A percentile compares a stretch with the other conserved stretches of the same genome.
phyloP scores from a whole-genome alignment of 2,329 filamentous ascomycete genomes.

The Amphichorda felina region DNA sequence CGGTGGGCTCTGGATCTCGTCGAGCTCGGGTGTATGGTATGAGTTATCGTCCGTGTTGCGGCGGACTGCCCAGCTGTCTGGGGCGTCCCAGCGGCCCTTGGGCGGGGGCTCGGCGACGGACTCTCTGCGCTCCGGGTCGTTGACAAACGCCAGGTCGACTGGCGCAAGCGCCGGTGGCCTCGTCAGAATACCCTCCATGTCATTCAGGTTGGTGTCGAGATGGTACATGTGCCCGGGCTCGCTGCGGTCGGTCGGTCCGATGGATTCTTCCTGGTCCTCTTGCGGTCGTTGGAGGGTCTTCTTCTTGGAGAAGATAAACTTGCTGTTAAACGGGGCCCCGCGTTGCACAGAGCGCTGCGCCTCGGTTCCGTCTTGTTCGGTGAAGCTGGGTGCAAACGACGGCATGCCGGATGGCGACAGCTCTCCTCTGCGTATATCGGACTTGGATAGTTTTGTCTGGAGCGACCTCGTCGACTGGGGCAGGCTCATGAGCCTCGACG shows the following conservation, averaged over 20 bases:
- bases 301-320: slow-evolving; percentile 51
- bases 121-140: slow-evolving; percentile 29
- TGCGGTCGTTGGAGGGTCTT: slow-evolving; percentile 24
- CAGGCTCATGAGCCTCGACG: slow-evolving; percentile 31
- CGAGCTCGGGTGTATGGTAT: slow-evolving; percentile 44
- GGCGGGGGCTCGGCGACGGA: slow-evolving; percentile 19
- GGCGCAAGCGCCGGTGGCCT: slow-evolving; percentile 60
- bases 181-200: slow-evolving; percentile 86
- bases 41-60: slow-evolving; percentile 55
- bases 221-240: slow-evolving; percentile 54
- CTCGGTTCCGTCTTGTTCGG: slow-evolving; percentile 16
- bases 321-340: slow-evolving; percentile 48
- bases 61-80: slow-evolving; percentile 92
- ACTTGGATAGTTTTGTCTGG: slow-evolving; percentile 33
- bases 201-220: slow-evolving; percentile 76
- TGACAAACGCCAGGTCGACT: slow-evolving; percentile 42
- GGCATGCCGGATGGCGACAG: slow-evolving; percentile 24
- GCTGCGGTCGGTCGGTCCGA: slow-evolving; percentile 46
- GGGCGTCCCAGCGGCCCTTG: slow-evolving; percentile 73
- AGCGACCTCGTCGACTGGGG: slow-evolving; percentile 43
- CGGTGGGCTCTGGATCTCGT: slow-evolving; percentile 56
- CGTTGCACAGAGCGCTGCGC: slow-evolving; percentile 14
- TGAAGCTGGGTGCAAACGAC: slow-evolving; percentile 14
- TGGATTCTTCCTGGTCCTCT: slow-evolving; percentile 46
- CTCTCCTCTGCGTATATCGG: slow-evolving; percentile 29